These are phyloP conservation scores for Ogataea saltuana DNA, from an alignment of 805 yeast species.

Conservation along the genomic window DNA sequence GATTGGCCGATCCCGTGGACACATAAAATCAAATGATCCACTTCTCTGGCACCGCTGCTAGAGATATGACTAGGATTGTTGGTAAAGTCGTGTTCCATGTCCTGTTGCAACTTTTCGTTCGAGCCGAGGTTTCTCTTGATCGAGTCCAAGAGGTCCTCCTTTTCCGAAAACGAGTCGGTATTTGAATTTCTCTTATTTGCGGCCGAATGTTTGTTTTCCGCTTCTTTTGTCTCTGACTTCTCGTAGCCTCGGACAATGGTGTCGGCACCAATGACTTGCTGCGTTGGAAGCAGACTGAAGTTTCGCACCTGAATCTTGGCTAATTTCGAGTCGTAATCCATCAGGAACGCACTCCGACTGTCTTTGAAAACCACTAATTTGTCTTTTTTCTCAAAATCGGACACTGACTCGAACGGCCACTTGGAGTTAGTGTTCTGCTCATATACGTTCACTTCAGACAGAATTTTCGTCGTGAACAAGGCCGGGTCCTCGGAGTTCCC, in stretches of 20 bases:
- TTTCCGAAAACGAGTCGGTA: neutral
- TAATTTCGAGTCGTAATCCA: slow-evolving; percentile 30
- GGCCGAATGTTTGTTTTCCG: slow-evolving; percentile 10
- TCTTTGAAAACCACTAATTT: slow-evolving; percentile 33
- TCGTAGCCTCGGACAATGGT: slow-evolving; percentile 52
- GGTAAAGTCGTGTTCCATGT: slow-evolving; percentile 51
- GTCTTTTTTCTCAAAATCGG: slow-evolving; percentile 27
- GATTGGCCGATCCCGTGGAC: slow-evolving; percentile 95
- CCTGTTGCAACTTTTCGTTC: slow-evolving; percentile 42
- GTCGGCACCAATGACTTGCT: slow-evolving; percentile 47
- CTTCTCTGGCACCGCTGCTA: slow-evolving; percentile 41
- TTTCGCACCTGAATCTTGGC: slow-evolving; percentile 32
- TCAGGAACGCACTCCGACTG: slow-evolving; percentile 24
- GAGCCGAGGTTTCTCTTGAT: slow-evolving; percentile 19
- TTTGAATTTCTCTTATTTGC: too few species aligned
- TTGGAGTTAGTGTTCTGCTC: slow-evolving; percentile 33
- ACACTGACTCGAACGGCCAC: slow-evolving; percentile 32
- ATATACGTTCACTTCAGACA: slow-evolving; percentile 28
- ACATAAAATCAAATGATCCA: slow-evolving; percentile 70
- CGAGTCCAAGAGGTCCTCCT: slow-evolving; percentile 11
- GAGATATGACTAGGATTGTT: slow-evolving; percentile 45
- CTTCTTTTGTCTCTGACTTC: slow-evolving; percentile 8
- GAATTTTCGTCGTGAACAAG: slow-evolving; percentile 18
- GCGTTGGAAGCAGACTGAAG: slow-evolving; percentile 23
- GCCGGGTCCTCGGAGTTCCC: slow-evolving; percentile 1